Percentiles rank a stretch among this genome's conserved stretches.
Conservation (phyloP, 108 stramenopile species). For the Skeletonema grethae region DNA sequence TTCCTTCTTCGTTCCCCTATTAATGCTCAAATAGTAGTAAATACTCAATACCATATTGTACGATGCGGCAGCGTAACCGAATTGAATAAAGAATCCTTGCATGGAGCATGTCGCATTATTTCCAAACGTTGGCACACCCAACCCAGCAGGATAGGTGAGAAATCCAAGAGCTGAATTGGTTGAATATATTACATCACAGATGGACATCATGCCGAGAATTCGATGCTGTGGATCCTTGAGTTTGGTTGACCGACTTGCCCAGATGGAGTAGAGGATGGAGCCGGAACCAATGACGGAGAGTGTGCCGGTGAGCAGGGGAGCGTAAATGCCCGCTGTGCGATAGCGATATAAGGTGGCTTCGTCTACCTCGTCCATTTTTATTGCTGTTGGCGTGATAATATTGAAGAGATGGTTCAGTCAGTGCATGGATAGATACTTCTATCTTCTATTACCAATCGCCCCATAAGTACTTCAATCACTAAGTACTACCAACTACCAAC, state of each 20-base stretch:
- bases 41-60: no score
- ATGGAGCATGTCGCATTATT: not conserved
- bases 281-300: slow-evolving; percentile 24
- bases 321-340: slow-evolving; percentile 11
- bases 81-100: no score
- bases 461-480: no score
- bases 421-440: no score
- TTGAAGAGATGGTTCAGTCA: no score
- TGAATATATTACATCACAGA: not conserved
- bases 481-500: no score
- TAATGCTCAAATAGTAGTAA: slow-evolving; percentile 5
- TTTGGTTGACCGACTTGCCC: slow-evolving; percentile 9
- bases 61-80: no score
- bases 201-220: slow-evolving; percentile 2
- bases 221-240: slow-evolving; percentile 24
- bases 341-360: no score
- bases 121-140: slow-evolving; percentile 11
- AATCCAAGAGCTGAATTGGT: not conserved
- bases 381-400: no score
- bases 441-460: no score
- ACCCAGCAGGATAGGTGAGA: slow-evolving; percentile 4
- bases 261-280: slow-evolving; percentile 37
- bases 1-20: not conserved
- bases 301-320: slow-evolving; percentile 31
- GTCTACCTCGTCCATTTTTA: no score